Base-by-base conservation (phyloP, 441 rosid genomes). In the Heliophila coronopifolia region DNA sequence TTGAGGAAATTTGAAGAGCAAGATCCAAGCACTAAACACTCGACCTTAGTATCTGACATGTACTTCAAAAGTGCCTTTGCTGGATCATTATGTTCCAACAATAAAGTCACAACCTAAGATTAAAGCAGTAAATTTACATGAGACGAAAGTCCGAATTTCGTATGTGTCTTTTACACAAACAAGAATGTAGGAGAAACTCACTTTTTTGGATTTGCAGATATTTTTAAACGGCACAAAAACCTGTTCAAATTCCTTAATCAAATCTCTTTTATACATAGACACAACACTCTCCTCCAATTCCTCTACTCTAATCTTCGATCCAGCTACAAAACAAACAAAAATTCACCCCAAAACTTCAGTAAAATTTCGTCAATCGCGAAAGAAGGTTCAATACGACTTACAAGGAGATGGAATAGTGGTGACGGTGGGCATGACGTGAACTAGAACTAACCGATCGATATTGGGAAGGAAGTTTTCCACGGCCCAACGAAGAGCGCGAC, bases 401-500 rank as follows among this genome's bases (percentile, higher is more conserved):
- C 96, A 72, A 14, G 94, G 98, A 58, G 92, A 74, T 26, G 96
- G 86, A 14, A 86, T 59, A 44, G 48, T 65, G 17, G 83, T 73
- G 70, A 86, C 52, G 45, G 68, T 26, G 42, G 86, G 87, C 65
- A 86, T 78, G 60, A 86, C 83, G 58, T 90, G 84, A 69, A 90
- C 81, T 26, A 86, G 67, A 63, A 78, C 48, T 57, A 90, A 66
- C n/a, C 81, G 79, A 19, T 73, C 71, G 27, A 82, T 72, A 38
- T 50, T 24, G 2, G 79, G 69, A 37, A 66, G 34, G 57, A 82
- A 66, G 38, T 78, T 76, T 57, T 86, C 79, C 10, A 61, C 72
- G 3, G 86, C 84, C 98, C 94, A 90, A 7, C 76, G 77, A 67
- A 82, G 79, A 45, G 94, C 94, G 14, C 96, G 89, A 30, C 73